phyloP scores from a whole-genome alignment of 129 eudicot genomes.

The Chrysanthemum makinoi region DNA sequence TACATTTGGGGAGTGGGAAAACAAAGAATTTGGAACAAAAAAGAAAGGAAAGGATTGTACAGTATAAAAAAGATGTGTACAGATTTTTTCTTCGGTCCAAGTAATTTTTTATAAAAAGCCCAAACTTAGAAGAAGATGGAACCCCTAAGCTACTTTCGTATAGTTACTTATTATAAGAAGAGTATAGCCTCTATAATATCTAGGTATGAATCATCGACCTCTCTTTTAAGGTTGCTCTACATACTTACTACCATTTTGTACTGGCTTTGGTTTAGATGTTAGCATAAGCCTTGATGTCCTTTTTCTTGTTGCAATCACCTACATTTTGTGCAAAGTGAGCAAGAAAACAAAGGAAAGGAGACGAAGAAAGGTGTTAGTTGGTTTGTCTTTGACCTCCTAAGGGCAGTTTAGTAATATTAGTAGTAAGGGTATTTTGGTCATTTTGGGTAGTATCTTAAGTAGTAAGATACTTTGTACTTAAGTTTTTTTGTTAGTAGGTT shows the following conservation, averaged over 20 bases:
- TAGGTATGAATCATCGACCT: not conserved
- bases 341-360: slow-evolving; percentile 16
- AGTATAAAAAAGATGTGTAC: not conserved
- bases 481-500: too few relatives aligned
- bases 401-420: too few relatives aligned
- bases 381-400: too few relatives aligned
- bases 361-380: slow-evolving; percentile 20
- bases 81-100: too few relatives aligned
- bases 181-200: not conserved
- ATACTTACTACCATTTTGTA: not conserved
- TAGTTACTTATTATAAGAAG: not conserved
- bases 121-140: not conserved
- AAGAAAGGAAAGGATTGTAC: too few relatives aligned
- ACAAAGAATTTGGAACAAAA: too few relatives aligned
- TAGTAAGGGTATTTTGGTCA: too few relatives aligned
- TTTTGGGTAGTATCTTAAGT: too few relatives aligned
- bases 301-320: slow-evolving; percentile 9
- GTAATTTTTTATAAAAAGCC: not conserved
- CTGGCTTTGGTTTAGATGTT: slow-evolving; percentile 1
- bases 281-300: slow-evolving; percentile 14
- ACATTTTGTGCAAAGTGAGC: not conserved
- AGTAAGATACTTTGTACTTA: too few relatives aligned
- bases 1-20: too few relatives aligned
- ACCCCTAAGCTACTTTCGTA: not conserved
- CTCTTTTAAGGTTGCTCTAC: not conserved